Percentiles rank a stretch among this genome's conserved stretches.
Evolutionary conservation across 2,329 filamentous ascomycete species (phyloP).

Genomic region (Trichoderma guizhouense): DNA sequence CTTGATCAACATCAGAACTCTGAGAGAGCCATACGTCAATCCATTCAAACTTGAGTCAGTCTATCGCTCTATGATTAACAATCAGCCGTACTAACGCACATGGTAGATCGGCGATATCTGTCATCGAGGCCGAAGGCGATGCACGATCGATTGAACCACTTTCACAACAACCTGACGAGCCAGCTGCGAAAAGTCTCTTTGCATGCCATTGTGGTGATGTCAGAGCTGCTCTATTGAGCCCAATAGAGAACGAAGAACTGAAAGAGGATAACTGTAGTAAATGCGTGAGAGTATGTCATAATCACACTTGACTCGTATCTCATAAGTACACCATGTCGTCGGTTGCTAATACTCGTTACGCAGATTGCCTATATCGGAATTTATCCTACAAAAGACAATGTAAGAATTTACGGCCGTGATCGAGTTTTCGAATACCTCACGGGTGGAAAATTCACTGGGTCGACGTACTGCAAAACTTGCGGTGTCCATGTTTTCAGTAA

Average conservation of each 20-base stretch:
- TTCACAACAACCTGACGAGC: neutral
- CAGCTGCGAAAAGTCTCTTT: conserved; percentile 21
- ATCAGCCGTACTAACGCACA: neutral
- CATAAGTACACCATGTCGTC: neutral
- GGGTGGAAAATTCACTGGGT: conserved; percentile 23
- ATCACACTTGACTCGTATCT: neutral
- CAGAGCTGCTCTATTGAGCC: conserved; percentile 20
- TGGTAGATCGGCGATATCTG: neutral
- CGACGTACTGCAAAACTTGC: conserved; percentile 28
- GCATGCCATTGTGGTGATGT: conserved; percentile 30
- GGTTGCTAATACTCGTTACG: neutral
- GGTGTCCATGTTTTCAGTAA: conserved; percentile 29
- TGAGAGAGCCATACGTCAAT: conserved; percentile 24
- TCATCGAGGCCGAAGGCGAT: neutral
- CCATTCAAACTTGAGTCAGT: conserved; percentile 26
- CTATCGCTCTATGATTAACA: neutral
- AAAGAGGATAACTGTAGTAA: conserved; percentile 39
- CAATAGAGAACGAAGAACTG: conserved; percentile 40
- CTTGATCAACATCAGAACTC: conserved; percentile 26
- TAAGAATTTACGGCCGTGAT: conserved; percentile 26
- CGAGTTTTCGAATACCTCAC: conserved; percentile 27
- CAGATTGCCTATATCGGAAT: conserved; percentile 30
- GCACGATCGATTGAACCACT: neutral
- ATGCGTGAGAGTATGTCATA: conserved; percentile 28
- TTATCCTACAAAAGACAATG: conserved; percentile 29